These are phyloP conservation scores for Blumeriella jaapii DNA, from an alignment of 2,329 filamentous ascomycete species.

Conservation along the genomic window DNA sequence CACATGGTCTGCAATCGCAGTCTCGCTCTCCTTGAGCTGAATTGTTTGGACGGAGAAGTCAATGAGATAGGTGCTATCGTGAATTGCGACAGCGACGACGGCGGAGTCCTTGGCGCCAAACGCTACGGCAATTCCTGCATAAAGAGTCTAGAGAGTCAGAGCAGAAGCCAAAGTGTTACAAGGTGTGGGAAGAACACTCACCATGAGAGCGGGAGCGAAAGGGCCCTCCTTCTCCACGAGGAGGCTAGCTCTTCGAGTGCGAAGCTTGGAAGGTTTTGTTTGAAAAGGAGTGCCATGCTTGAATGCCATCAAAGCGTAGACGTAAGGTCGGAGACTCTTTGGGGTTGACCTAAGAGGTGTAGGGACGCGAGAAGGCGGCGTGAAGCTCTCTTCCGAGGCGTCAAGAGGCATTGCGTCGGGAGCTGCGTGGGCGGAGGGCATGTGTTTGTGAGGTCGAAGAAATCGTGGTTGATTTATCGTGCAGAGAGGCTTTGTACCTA, in stretches of 20 bases:
- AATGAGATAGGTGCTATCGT: constrained; percentile 63
- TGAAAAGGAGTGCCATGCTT: constrained; percentile 15
- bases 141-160: constrained; percentile 36
- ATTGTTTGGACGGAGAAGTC: constrained; percentile 59
- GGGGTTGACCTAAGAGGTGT: constrained; percentile 11
- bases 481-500: too few species aligned
- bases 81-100: constrained; percentile 55
- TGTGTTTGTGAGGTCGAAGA: not conserved
- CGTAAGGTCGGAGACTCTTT: constrained; percentile 16
- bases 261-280: constrained; percentile 10
- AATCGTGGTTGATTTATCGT: too few species aligned
- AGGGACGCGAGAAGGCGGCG: constrained; percentile 11
- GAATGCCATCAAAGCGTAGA: constrained; percentile 18
- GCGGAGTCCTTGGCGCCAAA: constrained; percentile 38
- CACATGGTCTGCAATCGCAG: constrained; percentile 48
- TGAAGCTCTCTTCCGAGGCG: constrained; percentile 5
- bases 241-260: constrained; percentile 10
- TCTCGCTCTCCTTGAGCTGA: constrained; percentile 32
- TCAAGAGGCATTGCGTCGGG: constrained; percentile 1
- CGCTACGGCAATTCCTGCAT: constrained; percentile 46
- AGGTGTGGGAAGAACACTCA: constrained; percentile 2
- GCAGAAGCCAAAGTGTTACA: not conserved
- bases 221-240: constrained; percentile 14
- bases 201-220: constrained; percentile 16
- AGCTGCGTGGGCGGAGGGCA: not conserved